phyloP scores from a whole-genome alignment of 305 asterid genomes.

The Fraxinus baroniana region DNA sequence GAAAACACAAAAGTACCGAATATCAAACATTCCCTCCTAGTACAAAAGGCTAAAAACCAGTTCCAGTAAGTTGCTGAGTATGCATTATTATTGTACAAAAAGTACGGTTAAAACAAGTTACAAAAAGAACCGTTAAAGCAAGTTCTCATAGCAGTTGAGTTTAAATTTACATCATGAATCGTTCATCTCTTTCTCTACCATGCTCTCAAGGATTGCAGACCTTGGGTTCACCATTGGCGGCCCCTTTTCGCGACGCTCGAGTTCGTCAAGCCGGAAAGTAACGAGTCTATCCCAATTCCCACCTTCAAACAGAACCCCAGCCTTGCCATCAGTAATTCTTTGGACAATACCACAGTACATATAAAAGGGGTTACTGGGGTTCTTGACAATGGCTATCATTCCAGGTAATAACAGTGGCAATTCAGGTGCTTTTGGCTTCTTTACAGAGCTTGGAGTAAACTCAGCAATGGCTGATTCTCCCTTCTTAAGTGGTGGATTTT shows the following conservation, averaged over 20 bases:
- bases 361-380: constrained; percentile 53
- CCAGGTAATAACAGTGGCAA: constrained; percentile 80
- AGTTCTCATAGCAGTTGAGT: background rate
- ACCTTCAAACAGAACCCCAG: constrained; percentile 91
- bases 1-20: background rate
- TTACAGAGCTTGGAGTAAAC: constrained; percentile 45
- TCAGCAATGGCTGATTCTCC: constrained; percentile 23
- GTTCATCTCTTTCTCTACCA: constrained; percentile 23
- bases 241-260: constrained; percentile 75
- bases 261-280: constrained; percentile 82
- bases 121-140: background rate
- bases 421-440: constrained; percentile 66
- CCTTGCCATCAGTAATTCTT: constrained; percentile 89
- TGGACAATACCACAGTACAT: constrained; percentile 89
- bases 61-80: background rate
- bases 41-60: background rate
- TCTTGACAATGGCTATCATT: constrained; percentile 87
- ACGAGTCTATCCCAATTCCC: constrained; percentile 82
- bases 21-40: background rate
- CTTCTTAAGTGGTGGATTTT: constrained; percentile 68
- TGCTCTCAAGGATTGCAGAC: constrained; percentile 65
- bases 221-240: constrained; percentile 82
- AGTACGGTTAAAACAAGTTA: background rate
- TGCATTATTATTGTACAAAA: background rate
- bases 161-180: constrained; percentile 22